These are phyloP conservation scores for Neofusicoccum cordaticola DNA, from an alignment of 2,329 filamentous ascomycete genomes.

Conservation along the genomic window DNA sequence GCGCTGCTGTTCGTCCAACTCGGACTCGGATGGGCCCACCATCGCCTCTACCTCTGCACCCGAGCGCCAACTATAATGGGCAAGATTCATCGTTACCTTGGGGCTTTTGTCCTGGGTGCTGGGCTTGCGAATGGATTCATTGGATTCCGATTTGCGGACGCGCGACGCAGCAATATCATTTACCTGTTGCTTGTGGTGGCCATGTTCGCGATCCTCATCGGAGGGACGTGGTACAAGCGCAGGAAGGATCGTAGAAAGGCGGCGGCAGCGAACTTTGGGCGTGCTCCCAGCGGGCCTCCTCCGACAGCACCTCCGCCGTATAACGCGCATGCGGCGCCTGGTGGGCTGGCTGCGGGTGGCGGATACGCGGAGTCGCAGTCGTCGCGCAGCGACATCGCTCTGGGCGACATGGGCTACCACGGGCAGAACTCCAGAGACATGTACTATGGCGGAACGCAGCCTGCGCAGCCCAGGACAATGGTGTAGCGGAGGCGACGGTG, in stretches of 20 bases:
- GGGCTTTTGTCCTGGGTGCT: constrained; percentile 21
- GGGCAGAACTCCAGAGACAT: background rate
- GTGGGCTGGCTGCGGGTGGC: background rate
- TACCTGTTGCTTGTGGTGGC: constrained; percentile 22
- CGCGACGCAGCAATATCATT: constrained; percentile 18
- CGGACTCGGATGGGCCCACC: background rate
- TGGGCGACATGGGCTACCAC: background rate
- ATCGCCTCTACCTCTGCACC: constrained; percentile 18
- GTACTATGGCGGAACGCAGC: background rate
- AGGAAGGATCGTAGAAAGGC: constrained; percentile 4
- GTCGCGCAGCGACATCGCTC: constrained; percentile 2
- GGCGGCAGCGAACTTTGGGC: background rate
- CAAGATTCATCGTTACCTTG: constrained; percentile 22
- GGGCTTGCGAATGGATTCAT: constrained; percentile 25
- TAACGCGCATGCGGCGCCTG: background rate
- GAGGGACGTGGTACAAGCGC: constrained; percentile 11
- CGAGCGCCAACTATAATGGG: constrained; percentile 20
- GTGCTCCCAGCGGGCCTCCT: background rate
- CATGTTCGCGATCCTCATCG: constrained; percentile 16
- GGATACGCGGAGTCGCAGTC: background rate
- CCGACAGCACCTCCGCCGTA: background rate
- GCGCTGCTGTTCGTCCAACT: background rate
- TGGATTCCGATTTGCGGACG: constrained; percentile 24
- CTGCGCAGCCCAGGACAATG: constrained; percentile 4
- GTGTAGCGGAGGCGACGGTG: background rate